Evolutionary conservation across 192 early-diverging fungal species (phyloP).

Genomic region (Polychytrium aggregatum): DNA sequence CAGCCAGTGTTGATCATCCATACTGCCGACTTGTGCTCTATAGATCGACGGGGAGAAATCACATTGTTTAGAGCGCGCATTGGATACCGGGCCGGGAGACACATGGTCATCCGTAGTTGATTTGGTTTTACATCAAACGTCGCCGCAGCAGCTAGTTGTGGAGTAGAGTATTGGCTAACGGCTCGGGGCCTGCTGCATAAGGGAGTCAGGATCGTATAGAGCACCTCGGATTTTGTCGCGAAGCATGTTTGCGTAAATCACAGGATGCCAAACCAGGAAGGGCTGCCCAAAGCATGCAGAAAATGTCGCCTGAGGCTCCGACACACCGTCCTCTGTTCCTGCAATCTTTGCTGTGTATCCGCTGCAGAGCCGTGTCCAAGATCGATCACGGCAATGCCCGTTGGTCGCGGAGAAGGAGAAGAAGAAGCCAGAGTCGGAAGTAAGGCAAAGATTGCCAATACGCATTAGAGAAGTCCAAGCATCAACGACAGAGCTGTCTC

Average conservation of each 20-base stretch:
- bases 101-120: background rate
- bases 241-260: constrained; percentile 81
- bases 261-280: constrained; percentile 82
- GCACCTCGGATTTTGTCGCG: constrained; percentile 68
- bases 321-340: constrained; percentile 78
- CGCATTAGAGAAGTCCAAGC: too few relatives aligned
- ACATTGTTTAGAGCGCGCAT: background rate
- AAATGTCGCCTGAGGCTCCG: constrained; percentile 75
- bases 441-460: too few relatives aligned
- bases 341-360: constrained; percentile 90
- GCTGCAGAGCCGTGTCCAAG: too few relatives aligned
- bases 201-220: too few relatives aligned
- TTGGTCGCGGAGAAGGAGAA: too few relatives aligned
- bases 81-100: background rate
- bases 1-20: constrained; percentile 89
- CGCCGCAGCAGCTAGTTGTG: background rate
- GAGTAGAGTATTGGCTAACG: background rate
- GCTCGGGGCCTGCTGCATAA: too few relatives aligned
- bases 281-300: constrained; percentile 77
- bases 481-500: too few relatives aligned
- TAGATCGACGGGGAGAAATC: background rate
- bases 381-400: too few relatives aligned
- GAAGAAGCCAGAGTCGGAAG: too few relatives aligned
- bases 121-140: background rate
- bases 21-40: constrained; percentile 55